A percentile compares a stretch with the other conserved stretches of the same genome.
Conservation (phyloP, 805 yeast genomes). For the Cyberlindnera petersonii region DNA sequence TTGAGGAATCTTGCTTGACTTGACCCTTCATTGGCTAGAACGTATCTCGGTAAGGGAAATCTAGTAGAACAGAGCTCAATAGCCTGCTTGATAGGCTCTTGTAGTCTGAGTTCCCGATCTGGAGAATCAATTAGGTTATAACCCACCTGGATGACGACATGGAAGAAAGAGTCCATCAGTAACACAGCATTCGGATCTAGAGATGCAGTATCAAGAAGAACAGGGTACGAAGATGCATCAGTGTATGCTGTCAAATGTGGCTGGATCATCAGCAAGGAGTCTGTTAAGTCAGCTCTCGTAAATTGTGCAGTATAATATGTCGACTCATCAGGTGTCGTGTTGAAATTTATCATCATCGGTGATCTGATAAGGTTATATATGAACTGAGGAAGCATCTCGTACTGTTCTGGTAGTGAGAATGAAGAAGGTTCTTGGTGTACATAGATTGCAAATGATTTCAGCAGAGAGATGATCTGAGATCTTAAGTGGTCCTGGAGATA, state of each 20-base stretch:
- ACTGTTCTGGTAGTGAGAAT: slow-evolving; percentile 74
- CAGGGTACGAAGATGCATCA: slow-evolving; percentile 80
- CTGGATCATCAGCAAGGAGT: slow-evolving; percentile 93
- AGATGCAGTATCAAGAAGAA: slow-evolving; percentile 84
- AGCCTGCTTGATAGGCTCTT: slow-evolving; percentile 84
- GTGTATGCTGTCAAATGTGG: slow-evolving; percentile 85
- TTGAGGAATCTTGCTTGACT: slow-evolving; percentile 94
- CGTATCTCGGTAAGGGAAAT: slow-evolving; percentile 93
- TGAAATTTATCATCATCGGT: slow-evolving; percentile 89
- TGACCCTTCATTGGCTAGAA: slow-evolving; percentile 94
- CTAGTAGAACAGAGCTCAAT: slow-evolving; percentile 81
- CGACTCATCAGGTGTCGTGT: slow-evolving; percentile 96
- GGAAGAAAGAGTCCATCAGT: slow-evolving; percentile 91
- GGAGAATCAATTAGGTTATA: slow-evolving; percentile 82
- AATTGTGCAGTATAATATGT: slow-evolving; percentile 89
- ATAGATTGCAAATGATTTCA: slow-evolving; percentile 88
- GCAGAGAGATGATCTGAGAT: slow-evolving; percentile 78
- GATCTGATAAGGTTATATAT: slow-evolving; percentile 90
- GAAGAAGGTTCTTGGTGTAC: slow-evolving; percentile 76
- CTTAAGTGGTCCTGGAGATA: slow-evolving; percentile 85
- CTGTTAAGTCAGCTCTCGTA: slow-evolving; percentile 78
- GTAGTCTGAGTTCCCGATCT: slow-evolving; percentile 74
- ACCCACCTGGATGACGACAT: slow-evolving; percentile 89
- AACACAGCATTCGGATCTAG: slow-evolving; percentile 79
- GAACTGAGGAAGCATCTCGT: slow-evolving; percentile 86